Percentiles rank a stretch among this genome's conserved stretches.
Evolutionary conservation across 495 filamentous ascomycete genomes (phyloP).

Genomic region (Penicillium bialowiezense): DNA sequence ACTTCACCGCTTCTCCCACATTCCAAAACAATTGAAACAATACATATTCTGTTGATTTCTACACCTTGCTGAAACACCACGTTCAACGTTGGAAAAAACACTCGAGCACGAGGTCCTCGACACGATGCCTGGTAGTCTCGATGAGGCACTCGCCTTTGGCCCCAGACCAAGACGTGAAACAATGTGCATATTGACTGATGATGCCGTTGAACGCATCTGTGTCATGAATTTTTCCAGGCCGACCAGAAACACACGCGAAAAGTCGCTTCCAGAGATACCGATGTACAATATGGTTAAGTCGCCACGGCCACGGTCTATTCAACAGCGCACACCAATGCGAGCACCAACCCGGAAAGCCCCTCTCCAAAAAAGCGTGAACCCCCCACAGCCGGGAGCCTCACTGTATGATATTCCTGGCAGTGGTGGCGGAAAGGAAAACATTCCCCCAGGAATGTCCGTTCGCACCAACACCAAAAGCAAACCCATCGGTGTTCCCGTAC

Average conservation of each 20-base stretch:
- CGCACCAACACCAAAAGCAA: conserved; percentile 16
- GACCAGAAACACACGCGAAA: no score
- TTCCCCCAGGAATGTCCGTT: conserved; percentile 33
- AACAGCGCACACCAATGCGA: conserved; percentile 27
- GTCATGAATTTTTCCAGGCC: conserved; percentile 45
- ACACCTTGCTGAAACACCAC: neutral
- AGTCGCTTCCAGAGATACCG: neutral
- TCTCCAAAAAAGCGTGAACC: conserved; percentile 34
- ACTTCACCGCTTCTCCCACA: conserved; percentile 9
- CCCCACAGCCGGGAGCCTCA: conserved; percentile 28
- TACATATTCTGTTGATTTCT: neutral
- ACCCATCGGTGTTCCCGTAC: neutral
- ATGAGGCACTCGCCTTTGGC: conserved; percentile 27
- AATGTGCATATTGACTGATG: conserved; percentile 42
- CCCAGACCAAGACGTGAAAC: conserved; percentile 31
- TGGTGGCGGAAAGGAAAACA: conserved; percentile 49
- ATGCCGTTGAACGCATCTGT: conserved; percentile 37
- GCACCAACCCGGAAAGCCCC: conserved; percentile 31
- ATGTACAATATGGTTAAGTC: conserved; percentile 26
- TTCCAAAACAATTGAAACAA: neutral
- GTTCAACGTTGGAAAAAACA: neutral
- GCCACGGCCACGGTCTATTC: conserved; percentile 24
- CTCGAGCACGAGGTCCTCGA: conserved; percentile 1
- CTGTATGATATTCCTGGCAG: conserved; percentile 37
- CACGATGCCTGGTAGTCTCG: conserved; percentile 28